phyloP scores from a whole-genome alignment of 2,329 filamentous ascomycete species.

The Hypocrella siamensis region DNA sequence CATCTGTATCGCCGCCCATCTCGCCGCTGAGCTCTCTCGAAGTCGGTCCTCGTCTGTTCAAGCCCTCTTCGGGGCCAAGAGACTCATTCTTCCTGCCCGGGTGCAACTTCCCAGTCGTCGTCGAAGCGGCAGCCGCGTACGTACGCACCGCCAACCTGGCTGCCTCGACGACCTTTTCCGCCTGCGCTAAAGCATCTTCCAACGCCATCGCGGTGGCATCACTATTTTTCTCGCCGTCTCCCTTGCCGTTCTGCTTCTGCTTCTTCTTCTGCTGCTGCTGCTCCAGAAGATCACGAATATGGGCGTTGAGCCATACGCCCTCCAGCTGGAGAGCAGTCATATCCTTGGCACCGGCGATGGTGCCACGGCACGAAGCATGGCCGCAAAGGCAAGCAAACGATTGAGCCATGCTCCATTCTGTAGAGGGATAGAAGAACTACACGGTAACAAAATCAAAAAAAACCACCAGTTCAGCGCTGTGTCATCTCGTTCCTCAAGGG shows the following conservation, averaged over 20 bases:
- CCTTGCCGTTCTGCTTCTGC: no score
- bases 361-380: conserved; percentile 39
- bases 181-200: conserved; percentile 24
- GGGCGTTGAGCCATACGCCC: conserved; percentile 44
- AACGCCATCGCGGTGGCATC: conserved; percentile 27
- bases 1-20: conserved; percentile 43
- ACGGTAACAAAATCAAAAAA: not conserved
- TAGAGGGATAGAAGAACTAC: conserved; percentile 60
- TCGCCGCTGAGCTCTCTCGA: conserved; percentile 42
- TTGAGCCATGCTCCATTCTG: conserved; percentile 61
- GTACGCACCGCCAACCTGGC: conserved; percentile 25
- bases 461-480: no score
- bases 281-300: conserved; percentile 40
- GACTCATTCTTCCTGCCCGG: not conserved
- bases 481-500: not conserved
- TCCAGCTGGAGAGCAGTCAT: conserved; percentile 38
- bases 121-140: conserved; percentile 14
- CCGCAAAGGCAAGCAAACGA: conserved; percentile 52
- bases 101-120: not conserved
- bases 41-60: conserved; percentile 27
- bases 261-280: conserved; percentile 17
- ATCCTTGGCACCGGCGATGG: conserved; percentile 46
- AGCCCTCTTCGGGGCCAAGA: conserved; percentile 5
- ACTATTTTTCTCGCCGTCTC: no score
- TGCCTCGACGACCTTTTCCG: conserved; percentile 30